Conservation (phyloP, 78 protist species). For the Capsaspora owczarzaki region DNA sequence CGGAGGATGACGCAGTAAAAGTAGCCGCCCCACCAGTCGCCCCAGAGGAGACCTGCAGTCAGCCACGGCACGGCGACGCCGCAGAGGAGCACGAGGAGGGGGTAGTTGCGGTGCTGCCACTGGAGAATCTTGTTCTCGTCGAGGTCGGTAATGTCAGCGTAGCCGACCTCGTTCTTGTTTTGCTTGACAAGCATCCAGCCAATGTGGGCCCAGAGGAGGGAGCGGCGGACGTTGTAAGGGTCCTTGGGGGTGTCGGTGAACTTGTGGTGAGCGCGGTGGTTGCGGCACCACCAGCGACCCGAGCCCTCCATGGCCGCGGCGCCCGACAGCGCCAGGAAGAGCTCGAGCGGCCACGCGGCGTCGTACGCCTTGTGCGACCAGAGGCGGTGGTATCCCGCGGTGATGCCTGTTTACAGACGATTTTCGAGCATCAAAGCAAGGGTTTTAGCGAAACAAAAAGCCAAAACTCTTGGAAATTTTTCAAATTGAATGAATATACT, state of each 20-base stretch:
- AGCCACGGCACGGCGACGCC: conserved; percentile 48
- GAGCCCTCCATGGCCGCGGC: conserved; percentile 62
- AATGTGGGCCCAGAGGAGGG: conserved; percentile 67
- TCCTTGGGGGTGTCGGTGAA: conserved; percentile 57
- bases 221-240: conserved; percentile 58
- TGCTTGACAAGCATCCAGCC: conserved; percentile 82
- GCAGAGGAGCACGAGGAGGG: conserved; percentile 23
- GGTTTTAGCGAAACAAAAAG: too few relatives aligned
- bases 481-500: too few relatives aligned
- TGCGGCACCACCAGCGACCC: conserved; percentile 54
- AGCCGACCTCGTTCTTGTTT: conserved; percentile 45
- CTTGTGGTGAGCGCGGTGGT: conserved; percentile 84
- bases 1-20: conserved; percentile 48
- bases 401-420: neutral
- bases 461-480: too few relatives aligned
- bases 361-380: conserved; percentile 49
- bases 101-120: conserved; percentile 63
- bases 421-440: too few relatives aligned
- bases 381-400: conserved; percentile 58
- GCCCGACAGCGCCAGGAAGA: conserved; percentile 39
- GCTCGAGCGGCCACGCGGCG: conserved; percentile 29
- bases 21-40: conserved; percentile 63
- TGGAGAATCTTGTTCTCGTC: conserved; percentile 24
- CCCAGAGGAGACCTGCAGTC: conserved; percentile 49
- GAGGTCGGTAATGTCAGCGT: conserved; percentile 48